phyloP scores from a whole-genome alignment of 495 filamentous ascomycete genomes.

The Xylaria longipes region DNA sequence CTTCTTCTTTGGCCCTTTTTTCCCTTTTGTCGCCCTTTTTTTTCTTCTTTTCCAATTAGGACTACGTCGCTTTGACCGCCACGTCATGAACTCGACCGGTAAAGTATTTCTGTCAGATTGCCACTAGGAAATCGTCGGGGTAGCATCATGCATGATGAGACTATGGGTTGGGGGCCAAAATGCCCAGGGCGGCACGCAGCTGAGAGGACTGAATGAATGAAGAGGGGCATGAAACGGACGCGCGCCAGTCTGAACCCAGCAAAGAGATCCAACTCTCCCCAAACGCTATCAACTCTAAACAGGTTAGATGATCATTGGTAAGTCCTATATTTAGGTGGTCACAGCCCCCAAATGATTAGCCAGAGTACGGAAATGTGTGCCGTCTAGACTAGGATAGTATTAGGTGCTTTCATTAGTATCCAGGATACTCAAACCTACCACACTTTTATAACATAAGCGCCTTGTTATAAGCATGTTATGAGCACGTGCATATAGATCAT shows the following conservation, averaged over 20 bases:
- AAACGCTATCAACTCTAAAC: neutral
- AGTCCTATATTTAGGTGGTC: slow-evolving; percentile 12
- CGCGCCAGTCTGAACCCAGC: neutral
- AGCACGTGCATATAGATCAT: slow-evolving; percentile 1
- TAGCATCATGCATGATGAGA: slow-evolving; percentile 2
- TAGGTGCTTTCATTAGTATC: neutral
- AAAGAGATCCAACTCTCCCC: neutral
- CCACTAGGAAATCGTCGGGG: slow-evolving; percentile 4
- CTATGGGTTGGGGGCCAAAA: slow-evolving; percentile 12
- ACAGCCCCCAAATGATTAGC: neutral
- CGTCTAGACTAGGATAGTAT: neutral
- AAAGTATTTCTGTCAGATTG: neutral
- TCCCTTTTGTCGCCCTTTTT: neutral
- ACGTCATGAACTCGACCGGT: slow-evolving; percentile 4
- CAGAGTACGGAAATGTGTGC: slow-evolving; percentile 1
- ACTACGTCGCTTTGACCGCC: neutral
- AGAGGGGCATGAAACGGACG: neutral
- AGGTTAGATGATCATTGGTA: slow-evolving; percentile 1
- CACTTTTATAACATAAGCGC: neutral
- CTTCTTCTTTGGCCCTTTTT: neutral
- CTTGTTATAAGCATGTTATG: slow-evolving; percentile 7
- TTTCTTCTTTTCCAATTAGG: neutral
- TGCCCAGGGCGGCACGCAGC: neutral
- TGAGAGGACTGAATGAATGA: neutral
- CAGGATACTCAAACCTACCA: neutral